Base-by-base conservation (phyloP, 768 basidiomycete genomes). In the Pleurotus citrinopileatus region DNA sequence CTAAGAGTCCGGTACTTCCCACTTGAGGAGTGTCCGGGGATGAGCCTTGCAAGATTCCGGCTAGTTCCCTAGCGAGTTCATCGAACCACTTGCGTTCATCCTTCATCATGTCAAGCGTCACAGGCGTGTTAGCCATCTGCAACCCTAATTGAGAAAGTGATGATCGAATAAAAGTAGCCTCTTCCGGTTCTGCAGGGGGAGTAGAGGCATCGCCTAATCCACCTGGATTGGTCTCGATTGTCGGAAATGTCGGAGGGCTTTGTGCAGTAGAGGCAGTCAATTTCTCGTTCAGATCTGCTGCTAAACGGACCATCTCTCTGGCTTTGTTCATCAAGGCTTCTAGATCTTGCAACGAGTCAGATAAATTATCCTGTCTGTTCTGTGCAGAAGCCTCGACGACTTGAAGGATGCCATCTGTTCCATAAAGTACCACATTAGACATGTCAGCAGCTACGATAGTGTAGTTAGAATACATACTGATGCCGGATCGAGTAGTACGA, bases 261-360 rank as follows among this genome's bases (percentile, higher is more conserved):
- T 4, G 54, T 15, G 57, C 57, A 4, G 73, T 65, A 4, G 70
- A 66, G 0, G 80, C 78, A 5, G 86, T 85, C 22, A 97, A 76
- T 57, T 83, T 89, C 54, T 90, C 83, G 63, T 92, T 94, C 57
- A 98, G 80, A 32, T 95, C 88, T 48, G 86, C 87, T 2, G 96
- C 94, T 20, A 98, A 78, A 26, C 81, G 81, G 54, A 95, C 94
- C 86, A 98, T 96, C 60, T 95, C 93, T 59, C 84, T 87, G 1
- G 94, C 94, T 65, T 95, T 91, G 44, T 87, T 75, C 89, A 91
- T 94, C 42, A 98, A 71, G 0, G 87, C 88, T 65, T 98, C 93
- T 28, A 98, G 79, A 63, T 98, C 97, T 59, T 84, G 76, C 27
- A 98, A 75, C 0, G 94, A 90, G 58, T 86, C 83, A 22, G 78